Base-by-base conservation (phyloP, 164 flowering plant genomes). In the Litsea cubeba region DNA sequence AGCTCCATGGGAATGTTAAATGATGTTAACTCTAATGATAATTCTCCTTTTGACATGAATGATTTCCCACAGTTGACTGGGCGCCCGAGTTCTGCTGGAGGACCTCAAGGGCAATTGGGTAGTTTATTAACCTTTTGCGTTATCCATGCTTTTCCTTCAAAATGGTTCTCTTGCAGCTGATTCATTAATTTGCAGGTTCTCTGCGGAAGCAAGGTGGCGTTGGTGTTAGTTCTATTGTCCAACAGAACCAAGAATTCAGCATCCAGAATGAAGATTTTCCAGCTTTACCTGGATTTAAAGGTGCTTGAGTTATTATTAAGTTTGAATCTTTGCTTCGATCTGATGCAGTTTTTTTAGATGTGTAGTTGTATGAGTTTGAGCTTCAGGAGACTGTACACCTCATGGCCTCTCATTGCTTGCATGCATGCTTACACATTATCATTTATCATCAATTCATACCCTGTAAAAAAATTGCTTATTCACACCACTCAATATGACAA, bases 21-120 rank as follows among this genome's bases (percentile, higher is more conserved):
- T 84, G 99, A 94, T 82, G 79, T 90, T 77, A 91, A 86, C 74
- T 76, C 93, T 40, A 96, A 84, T 81, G 98, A 96, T 62, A 88
- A 58, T 78, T 82, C 97, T 50, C 95, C 97, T 50, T 96, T 94
- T 85, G 95, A 90, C 82, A 80, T 96, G 15, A 91, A 94, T 81
- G 97, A 96, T 83, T 96, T 96, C 74, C 97, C 98, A 75, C 92
- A 88, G 81, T 80, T 96, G 81, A 84, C 82, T 22, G 94, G 96
- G 67, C 97, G 99, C 3, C 99, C 99, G 69, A 89, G 87, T 84
- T 96, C 98, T 72, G 89, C 97, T 65, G 98, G 98, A 74, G 97
- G 99, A 71, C 91, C 92, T 76, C 99, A 92, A 81, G 97, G 97
- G 63, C 97, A 94, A 86, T 71, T 91, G 71, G 97, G 98, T 94